phyloP scores from a whole-genome alignment of 2,329 filamentous ascomycete species.

The Cryoendolithus antarcticus region DNA sequence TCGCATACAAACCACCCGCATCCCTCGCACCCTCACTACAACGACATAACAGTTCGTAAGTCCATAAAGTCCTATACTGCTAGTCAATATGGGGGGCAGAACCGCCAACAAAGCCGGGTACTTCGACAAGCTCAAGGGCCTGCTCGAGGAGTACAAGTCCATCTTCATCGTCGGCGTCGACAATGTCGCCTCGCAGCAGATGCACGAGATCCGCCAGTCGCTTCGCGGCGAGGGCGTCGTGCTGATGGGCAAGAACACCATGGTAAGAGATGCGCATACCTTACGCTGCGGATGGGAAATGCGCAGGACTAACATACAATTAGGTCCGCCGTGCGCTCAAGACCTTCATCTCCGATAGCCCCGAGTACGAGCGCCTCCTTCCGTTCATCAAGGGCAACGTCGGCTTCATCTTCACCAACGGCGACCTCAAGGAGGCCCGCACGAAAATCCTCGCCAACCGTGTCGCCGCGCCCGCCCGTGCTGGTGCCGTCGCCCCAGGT shows the following conservation, averaged over 20 bases:
- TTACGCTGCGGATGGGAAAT: too few relatives aligned
- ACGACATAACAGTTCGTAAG: slow-evolving; percentile 3
- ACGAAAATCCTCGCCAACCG: slow-evolving; percentile 94
- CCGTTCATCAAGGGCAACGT: slow-evolving; percentile 95
- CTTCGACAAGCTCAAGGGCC: slow-evolving; percentile 98
- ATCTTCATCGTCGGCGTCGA: slow-evolving; percentile 74
- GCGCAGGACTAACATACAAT: slow-evolving; percentile 2
- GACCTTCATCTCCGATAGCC: slow-evolving; percentile 78
- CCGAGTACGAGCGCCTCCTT: slow-evolving; percentile 96
- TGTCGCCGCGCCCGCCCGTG: slow-evolving; percentile 94
- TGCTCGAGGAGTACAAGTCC: slow-evolving; percentile 92
- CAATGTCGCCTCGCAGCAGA: slow-evolving; percentile 99
- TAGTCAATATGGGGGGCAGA: slow-evolving; percentile 46
- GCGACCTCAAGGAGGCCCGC: slow-evolving; percentile 80
- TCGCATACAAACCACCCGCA: too few relatives aligned
- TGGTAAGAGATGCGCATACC: slow-evolving; percentile 48
- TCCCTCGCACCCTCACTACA: not conserved
- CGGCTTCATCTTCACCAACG: slow-evolving; percentile 99
- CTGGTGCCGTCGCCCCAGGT: slow-evolving; percentile 83
- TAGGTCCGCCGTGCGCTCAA: slow-evolving; percentile 93
- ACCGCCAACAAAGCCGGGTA: slow-evolving; percentile 85
- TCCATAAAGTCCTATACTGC: slow-evolving; percentile 22
- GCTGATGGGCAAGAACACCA: slow-evolving; percentile 99
- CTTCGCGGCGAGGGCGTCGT: slow-evolving; percentile 89
- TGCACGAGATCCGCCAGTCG: slow-evolving; percentile 97